phyloP scores from a whole-genome alignment of 257 asterid genomes.

The Forsythia viridissima region DNA sequence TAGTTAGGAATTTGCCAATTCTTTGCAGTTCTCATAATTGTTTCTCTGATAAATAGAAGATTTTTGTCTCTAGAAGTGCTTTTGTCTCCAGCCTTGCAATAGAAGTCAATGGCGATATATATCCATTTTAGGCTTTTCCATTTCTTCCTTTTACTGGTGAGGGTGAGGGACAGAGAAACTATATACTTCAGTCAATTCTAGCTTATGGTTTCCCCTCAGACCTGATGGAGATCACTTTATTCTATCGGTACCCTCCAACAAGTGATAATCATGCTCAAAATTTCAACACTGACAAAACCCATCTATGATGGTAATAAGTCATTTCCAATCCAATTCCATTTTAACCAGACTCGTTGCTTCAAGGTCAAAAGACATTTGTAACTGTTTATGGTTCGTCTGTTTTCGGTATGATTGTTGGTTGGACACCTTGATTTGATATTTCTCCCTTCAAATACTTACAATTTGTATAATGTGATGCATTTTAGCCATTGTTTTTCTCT shows the following conservation, averaged over 20 bases:
- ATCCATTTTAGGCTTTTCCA: background rate
- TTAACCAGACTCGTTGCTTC: too few relatives aligned
- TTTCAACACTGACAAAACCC: too few relatives aligned
- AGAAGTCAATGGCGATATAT: background rate
- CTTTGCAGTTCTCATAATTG: background rate
- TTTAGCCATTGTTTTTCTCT: background rate
- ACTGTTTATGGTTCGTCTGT: background rate
- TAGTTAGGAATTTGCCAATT: background rate
- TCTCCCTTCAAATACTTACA: background rate
- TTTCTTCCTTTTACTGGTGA: too few relatives aligned
- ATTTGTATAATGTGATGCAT: background rate
- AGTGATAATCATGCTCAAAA: too few relatives aligned
- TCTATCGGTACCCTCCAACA: too few relatives aligned
- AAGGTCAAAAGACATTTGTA: too few relatives aligned
- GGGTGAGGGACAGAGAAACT: too few relatives aligned
- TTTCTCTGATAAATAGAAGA: background rate
- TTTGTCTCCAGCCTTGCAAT: background rate
- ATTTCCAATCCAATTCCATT: too few relatives aligned
- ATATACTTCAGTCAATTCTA: too few relatives aligned
- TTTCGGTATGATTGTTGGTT: background rate
- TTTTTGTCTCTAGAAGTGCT: background rate
- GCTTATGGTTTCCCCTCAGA: too few relatives aligned
- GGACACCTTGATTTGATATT: background rate
- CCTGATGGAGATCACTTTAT: too few relatives aligned
- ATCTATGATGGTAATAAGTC: too few relatives aligned